Percentiles rank a stretch among this genome's conserved stretches.
phyloP scores from a whole-genome alignment of 257 asterid genomes.

The Apocynum venetum region DNA sequence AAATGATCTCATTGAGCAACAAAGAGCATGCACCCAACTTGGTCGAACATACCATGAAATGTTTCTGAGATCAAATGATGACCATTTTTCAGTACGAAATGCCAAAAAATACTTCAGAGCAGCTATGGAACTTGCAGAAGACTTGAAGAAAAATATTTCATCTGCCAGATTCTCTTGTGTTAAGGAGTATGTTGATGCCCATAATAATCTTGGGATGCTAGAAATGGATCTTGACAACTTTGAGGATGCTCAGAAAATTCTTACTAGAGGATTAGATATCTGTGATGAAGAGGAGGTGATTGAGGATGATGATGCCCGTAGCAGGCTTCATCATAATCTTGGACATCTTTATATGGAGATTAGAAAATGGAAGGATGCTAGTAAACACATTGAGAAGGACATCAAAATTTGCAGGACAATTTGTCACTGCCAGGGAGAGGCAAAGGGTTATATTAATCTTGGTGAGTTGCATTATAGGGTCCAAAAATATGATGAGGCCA shows the following conservation, averaged over 20 bases:
- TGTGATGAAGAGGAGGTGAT: slow-evolving; percentile 89
- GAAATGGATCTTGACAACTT: slow-evolving; percentile 83
- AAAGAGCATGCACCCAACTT: slow-evolving; percentile 93
- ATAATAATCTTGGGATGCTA: slow-evolving; percentile 93
- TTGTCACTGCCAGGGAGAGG: slow-evolving; percentile 89
- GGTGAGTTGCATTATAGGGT: slow-evolving; percentile 77
- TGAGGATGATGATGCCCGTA: slow-evolving; percentile 68
- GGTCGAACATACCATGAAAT: slow-evolving; percentile 94
- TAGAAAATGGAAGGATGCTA: slow-evolving; percentile 73
- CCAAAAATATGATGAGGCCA: slow-evolving; percentile 68
- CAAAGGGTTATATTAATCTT: slow-evolving; percentile 83
- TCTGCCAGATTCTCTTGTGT: slow-evolving; percentile 37
- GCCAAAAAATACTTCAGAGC: slow-evolving; percentile 71
- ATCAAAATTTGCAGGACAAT: slow-evolving; percentile 63
- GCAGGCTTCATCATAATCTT: slow-evolving; percentile 96
- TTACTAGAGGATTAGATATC: slow-evolving; percentile 57
- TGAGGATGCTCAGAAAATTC: slow-evolving; percentile 62
- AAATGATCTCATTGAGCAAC: slow-evolving; percentile 77
- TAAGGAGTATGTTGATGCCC: slow-evolving; percentile 86
- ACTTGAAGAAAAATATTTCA: slow-evolving; percentile 46
- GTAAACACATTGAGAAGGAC: slow-evolving; percentile 65
- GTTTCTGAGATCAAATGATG: slow-evolving; percentile 70
- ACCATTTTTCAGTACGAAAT: slow-evolving; percentile 58
- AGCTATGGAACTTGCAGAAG: slow-evolving; percentile 63
- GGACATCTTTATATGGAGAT: slow-evolving; percentile 75